Conservation (phyloP, 139 green algal species). For the Micractinium conductrix region DNA sequence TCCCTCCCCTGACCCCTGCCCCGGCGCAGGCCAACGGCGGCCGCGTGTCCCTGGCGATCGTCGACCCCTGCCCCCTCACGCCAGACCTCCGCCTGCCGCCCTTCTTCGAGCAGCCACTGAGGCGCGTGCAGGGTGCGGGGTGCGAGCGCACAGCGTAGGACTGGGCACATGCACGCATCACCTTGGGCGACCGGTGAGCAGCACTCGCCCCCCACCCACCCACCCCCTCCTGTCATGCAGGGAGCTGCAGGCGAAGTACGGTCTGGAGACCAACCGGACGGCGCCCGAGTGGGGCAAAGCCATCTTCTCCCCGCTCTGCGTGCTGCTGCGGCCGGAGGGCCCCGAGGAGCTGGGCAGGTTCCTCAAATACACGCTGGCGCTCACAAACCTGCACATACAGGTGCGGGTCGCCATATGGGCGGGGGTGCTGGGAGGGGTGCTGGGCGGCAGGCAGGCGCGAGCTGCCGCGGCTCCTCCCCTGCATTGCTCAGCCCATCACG, state of each 20-base stretch:
- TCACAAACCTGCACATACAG: slow-evolving; percentile 56
- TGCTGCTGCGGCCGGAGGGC: slow-evolving; percentile 64
- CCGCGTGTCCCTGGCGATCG: slow-evolving; percentile 66
- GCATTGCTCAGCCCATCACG: too few relatives aligned
- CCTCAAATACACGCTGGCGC: slow-evolving; percentile 65
- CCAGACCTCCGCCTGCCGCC: slow-evolving; percentile 59
- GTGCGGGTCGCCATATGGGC: slow-evolving; percentile 34
- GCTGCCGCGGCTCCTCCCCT: too few relatives aligned
- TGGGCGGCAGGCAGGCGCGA: too few relatives aligned
- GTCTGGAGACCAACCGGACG: slow-evolving; percentile 52
- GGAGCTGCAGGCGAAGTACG: slow-evolving; percentile 65
- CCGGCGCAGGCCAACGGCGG: slow-evolving; percentile 26
- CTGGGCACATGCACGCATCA: background rate
- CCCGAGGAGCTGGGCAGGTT: slow-evolving; percentile 62
- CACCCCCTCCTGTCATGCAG: slow-evolving; percentile 1
- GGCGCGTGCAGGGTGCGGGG: background rate
- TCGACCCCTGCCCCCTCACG: slow-evolving; percentile 73
- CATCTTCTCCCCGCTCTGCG: slow-evolving; percentile 79
- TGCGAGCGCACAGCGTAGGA: background rate
- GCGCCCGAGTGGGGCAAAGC: slow-evolving; percentile 78
- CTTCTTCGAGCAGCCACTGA: slow-evolving; percentile 55
- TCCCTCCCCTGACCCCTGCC: too few relatives aligned
- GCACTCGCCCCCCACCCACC: background rate
- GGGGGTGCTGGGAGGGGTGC: too few relatives aligned
- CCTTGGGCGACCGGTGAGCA: too few relatives aligned